Evolutionary conservation across 2,329 filamentous ascomycete genomes (phyloP), one percentile per base, ranked within the genome.

Genomic region (Phialophora tarda): DNA sequence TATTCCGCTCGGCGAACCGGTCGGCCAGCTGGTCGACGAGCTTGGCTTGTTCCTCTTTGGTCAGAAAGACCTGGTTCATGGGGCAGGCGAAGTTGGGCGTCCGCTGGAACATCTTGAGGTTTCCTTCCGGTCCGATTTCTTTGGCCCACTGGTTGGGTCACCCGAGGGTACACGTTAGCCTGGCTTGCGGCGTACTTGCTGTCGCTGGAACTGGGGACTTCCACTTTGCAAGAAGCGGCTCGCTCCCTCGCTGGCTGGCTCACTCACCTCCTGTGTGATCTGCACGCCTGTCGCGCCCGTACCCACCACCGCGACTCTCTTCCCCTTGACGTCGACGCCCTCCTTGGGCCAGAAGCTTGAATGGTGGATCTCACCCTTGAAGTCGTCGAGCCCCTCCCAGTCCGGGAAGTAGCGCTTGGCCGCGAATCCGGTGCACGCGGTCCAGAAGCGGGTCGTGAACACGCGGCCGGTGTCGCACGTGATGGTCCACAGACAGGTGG

Each of bases 201-300:
- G 24, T 26, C 24, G 24, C 24, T 26, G 2, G 24, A 26, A 26
- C 2, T 3, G 26, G 26, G 26, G 5, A 26, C 26, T 26, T 26
- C 5, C 5, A 4, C 4, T 4, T 4, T 26, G 26, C n/a, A 4
- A 26, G 26, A 26, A 4, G 26, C 26, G 5, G 26, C 12, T 5
- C n/a, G n/a, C n/a, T n/a, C n/a, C n/a, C n/a, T n/a, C n/a, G n/a
- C n/a, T n/a, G n/a, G n/a, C n/a, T n/a, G n/a, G n/a, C n/a, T n/a
- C n/a, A 11, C 55, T 17, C 34, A 84, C 84, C 59, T 86, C 86
- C 69, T 91, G 88, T 0, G 83, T 82, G 54, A 89, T 83, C 70
- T 90, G 88, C 1, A 89, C 83, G 0, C 88, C 88, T 0, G 86
- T 86, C 0, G 87, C 84, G 4, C 88, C 88, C 0, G 86, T 89